phyloP scores from a whole-genome alignment of 1,284 basidiomycete species.

The Heterobasidion parviporum region DNA sequence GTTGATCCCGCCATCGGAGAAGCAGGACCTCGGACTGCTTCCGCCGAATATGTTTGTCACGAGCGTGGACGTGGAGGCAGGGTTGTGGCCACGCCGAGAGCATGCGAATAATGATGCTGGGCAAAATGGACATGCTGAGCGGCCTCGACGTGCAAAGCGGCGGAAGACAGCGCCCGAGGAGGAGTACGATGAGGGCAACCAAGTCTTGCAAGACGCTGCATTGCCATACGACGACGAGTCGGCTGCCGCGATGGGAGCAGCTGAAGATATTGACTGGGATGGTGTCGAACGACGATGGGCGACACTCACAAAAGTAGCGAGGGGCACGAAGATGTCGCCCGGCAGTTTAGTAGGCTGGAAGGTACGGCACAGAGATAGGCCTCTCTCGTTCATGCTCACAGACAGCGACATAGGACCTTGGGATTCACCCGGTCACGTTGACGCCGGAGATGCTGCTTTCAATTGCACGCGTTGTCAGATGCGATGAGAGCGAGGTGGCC shows the following conservation, averaged over 20 bases:
- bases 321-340: constrained; percentile 22
- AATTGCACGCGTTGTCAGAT: constrained; percentile 27
- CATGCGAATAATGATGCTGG: constrained; percentile 1
- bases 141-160: constrained; percentile 3
- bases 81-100: constrained; percentile 14
- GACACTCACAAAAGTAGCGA: constrained; percentile 20
- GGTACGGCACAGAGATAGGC: constrained; percentile 23
- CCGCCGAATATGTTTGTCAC: constrained; percentile 60
- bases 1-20: constrained; percentile 59
- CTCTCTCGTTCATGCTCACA: not conserved
- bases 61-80: constrained; percentile 57
- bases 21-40: constrained; percentile 37
- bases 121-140: not conserved
- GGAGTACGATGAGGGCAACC: constrained; percentile 5
- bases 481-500: constrained; percentile 15
- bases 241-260: not conserved
- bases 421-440: constrained; percentile 42
- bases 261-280: constrained; percentile 26
- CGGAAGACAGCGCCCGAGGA: constrained; percentile 19
- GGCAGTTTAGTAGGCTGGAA: constrained; percentile 44
- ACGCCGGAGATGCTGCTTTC: constrained; percentile 43
- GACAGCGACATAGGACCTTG: constrained; percentile 31
- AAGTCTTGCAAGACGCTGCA: constrained; percentile 8
- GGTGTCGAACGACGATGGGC: constrained; percentile 35
- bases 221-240: constrained; percentile 16